Conservation (phyloP, 2,329 filamentous ascomycete species). For the Thielaviopsis euricoi region DNA sequence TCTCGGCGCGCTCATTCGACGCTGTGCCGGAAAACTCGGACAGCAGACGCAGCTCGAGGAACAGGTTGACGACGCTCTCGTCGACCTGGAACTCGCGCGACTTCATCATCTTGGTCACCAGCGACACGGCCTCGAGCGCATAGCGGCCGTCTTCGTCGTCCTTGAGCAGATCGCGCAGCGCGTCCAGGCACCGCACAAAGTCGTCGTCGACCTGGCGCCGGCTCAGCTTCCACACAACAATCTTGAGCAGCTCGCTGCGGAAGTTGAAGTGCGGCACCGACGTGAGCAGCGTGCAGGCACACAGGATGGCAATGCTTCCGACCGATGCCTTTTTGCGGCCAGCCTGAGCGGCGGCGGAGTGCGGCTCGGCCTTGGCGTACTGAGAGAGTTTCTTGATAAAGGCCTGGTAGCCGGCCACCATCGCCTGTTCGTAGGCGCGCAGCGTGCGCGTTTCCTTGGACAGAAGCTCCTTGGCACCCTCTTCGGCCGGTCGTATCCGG, state of each 20-base stretch:
- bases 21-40: constrained; percentile 76
- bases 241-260: constrained; percentile 69
- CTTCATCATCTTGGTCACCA: constrained; percentile 92
- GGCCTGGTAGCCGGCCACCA: constrained; percentile 68
- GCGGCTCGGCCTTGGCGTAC: constrained; percentile 42
- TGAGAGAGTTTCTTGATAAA: constrained; percentile 64
- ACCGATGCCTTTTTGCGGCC: constrained; percentile 27
- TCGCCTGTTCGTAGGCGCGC: constrained; percentile 70
- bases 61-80: constrained; percentile 76
- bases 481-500: constrained; percentile 66
- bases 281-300: constrained; percentile 64
- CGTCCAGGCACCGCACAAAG: constrained; percentile 59
- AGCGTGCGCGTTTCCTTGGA: constrained; percentile 82
- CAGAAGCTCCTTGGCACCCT: constrained; percentile 61
- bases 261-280: constrained; percentile 96
- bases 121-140: constrained; percentile 68
- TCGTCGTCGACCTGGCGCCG: constrained; percentile 54
- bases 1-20: constrained; percentile 61
- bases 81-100: constrained; percentile 66
- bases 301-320: constrained; percentile 64
- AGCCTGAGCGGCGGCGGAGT: constrained; percentile 13
- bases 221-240: constrained; percentile 71
- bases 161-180: constrained; percentile 65
- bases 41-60: constrained; percentile 74
- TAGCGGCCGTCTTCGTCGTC: constrained; percentile 83